These are phyloP conservation scores for Macrotyloma uniflorum DNA, from an alignment of 306 rosid genomes.

Conservation along the genomic window DNA sequence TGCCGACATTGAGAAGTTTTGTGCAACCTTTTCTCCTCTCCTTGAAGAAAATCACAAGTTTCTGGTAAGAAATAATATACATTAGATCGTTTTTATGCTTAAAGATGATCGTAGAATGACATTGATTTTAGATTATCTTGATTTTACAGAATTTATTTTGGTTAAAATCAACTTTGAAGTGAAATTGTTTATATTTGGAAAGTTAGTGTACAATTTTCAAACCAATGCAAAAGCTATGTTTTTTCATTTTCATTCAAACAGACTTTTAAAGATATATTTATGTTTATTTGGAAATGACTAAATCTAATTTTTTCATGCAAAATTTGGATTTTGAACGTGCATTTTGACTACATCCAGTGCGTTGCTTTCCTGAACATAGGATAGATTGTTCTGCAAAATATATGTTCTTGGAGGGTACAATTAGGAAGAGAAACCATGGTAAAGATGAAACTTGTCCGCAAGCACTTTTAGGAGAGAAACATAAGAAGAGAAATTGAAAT, in stretches of 20 bases:
- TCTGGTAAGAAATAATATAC: slow-evolving; percentile 59
- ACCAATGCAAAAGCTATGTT: neutral
- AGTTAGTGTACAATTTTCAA: neutral
- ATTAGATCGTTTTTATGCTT: slow-evolving; percentile 10
- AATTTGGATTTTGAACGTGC: neutral
- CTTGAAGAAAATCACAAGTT: slow-evolving; percentile 94
- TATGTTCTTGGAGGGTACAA: neutral
- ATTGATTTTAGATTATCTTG: neutral
- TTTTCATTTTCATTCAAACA: neutral
- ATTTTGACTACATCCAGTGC: neutral
- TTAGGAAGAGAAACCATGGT: neutral
- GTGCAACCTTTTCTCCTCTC: slow-evolving; percentile 67
- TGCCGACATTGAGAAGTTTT: slow-evolving; percentile 78
- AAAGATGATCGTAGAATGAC: neutral
- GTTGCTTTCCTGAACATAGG: neutral
- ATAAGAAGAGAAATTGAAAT: no score
- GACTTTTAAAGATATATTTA: neutral
- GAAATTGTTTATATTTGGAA: neutral
- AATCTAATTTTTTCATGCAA: neutral
- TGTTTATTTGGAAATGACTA: neutral
- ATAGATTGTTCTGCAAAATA: neutral
- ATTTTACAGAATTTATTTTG: neutral
- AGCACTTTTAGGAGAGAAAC: no score
- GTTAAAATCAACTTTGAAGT: neutral
- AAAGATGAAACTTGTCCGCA: no score